Conservation (phyloP, 192 early-diverging fungal species). For the Helicostylum pulchrum region DNA sequence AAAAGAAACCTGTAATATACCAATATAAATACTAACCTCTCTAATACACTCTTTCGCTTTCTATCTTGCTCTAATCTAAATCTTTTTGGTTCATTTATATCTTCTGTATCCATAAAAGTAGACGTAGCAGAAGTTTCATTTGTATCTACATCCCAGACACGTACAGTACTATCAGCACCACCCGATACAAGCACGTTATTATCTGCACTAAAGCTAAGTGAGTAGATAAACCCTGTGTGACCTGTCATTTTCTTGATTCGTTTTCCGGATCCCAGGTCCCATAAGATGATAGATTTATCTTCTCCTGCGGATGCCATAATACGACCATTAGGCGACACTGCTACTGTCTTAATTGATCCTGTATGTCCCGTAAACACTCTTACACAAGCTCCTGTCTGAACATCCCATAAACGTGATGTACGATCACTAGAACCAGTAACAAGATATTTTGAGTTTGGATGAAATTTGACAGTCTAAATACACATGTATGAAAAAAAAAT, state of each 20-base stretch:
- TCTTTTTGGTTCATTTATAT: conserved; percentile 12
- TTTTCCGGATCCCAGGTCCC: conserved; percentile 88
- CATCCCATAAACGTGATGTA: conserved; percentile 88
- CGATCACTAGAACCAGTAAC: conserved; percentile 91
- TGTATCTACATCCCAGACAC: conserved; percentile 84
- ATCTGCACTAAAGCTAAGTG: conserved; percentile 82
- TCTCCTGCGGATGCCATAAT: conserved; percentile 88
- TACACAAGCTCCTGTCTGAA: conserved; percentile 79
- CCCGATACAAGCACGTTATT: conserved; percentile 80
- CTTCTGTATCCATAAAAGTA: conserved; percentile 14
- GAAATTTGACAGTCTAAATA: conserved; percentile 85
- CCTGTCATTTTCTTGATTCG: conserved; percentile 82
- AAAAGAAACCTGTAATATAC: too few relatives aligned
- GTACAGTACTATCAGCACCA: conserved; percentile 84
- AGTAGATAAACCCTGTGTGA: conserved; percentile 81
- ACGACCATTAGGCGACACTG: conserved; percentile 90
- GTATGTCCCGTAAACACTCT: conserved; percentile 88
- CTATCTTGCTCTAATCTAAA: conserved; percentile 16
- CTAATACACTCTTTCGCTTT: conserved; percentile 27
- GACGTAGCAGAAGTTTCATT: conserved; percentile 23
- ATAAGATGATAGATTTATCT: conserved; percentile 76
- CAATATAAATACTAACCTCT: conserved; percentile 28
- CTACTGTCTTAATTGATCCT: conserved; percentile 78
- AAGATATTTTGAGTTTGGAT: conserved; percentile 90
- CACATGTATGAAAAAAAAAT: not conserved